Conservation (phyloP, 768 basidiomycete species). For the Mycena sanguinolenta region DNA sequence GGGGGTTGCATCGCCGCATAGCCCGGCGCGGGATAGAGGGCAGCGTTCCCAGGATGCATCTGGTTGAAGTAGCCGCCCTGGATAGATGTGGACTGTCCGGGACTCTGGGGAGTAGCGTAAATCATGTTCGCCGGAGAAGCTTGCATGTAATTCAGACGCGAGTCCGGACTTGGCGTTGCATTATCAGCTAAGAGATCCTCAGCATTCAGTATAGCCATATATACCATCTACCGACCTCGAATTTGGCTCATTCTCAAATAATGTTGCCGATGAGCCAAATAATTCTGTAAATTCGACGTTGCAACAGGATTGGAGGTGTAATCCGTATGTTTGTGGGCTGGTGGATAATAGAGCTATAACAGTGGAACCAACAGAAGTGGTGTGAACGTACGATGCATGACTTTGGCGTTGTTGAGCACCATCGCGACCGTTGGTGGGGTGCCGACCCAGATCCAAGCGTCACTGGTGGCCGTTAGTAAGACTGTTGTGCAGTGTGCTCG, state of each 20-base stretch:
- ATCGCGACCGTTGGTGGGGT: slow-evolving; percentile 27
- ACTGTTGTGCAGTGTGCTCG: neutral
- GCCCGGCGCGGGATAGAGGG: neutral
- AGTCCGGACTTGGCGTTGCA: neutral
- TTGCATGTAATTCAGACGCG: neutral
- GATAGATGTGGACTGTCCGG: neutral
- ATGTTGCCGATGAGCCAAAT: slow-evolving; percentile 25
- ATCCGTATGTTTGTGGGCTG: slow-evolving; percentile 23
- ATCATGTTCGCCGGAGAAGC: neutral
- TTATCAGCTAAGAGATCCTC: neutral
- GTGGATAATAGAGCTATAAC: neutral
- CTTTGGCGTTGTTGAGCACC: slow-evolving; percentile 27
- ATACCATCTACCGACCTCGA: neutral
- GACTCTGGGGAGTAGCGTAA: neutral
- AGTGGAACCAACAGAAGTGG: too few species aligned
- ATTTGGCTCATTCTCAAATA: slow-evolving; percentile 7
- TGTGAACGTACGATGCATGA: slow-evolving; percentile 23
- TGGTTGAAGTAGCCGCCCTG: neutral
- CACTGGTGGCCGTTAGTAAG: neutral
- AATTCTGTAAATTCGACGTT: slow-evolving; percentile 23
- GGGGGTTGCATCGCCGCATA: neutral
- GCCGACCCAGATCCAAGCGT: slow-evolving; percentile 32
- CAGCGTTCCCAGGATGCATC: neutral
- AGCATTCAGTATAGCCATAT: neutral
- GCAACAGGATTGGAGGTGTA: slow-evolving; percentile 15